Percentiles rank a stretch among this genome's conserved stretches.
Evolutionary conservation across 2,329 filamentous ascomycete species (phyloP).

Genomic region (Hansfordia pulvinata): DNA sequence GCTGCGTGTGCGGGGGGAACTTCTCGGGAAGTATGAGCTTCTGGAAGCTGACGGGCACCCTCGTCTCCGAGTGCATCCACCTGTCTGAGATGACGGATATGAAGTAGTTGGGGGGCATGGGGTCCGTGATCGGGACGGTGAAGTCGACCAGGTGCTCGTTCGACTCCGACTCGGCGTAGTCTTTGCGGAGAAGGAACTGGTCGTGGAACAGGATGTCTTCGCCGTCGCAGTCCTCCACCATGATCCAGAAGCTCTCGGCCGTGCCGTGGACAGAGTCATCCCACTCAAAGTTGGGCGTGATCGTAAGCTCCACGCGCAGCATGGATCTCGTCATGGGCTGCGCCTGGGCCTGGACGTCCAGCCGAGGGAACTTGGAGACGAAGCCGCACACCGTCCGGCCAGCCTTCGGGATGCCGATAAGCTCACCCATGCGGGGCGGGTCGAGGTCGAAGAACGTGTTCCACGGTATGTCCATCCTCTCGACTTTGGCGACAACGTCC

Average conservation of each 20-base stretch:
- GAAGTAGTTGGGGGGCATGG: constrained; percentile 98
- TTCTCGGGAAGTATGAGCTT: constrained; percentile 90
- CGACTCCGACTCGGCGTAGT: constrained; percentile 72
- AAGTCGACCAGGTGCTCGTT: constrained; percentile 95
- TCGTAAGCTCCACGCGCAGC: constrained; percentile 77
- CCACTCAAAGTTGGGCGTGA: constrained; percentile 93
- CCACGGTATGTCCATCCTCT: constrained; percentile 92
- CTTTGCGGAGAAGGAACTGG: constrained; percentile 79
- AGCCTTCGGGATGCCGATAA: constrained; percentile 79
- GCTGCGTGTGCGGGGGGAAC: constrained; percentile 84
- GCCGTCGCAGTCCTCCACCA: constrained; percentile 94
- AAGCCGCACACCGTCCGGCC: constrained; percentile 75
- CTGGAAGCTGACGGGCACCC: constrained; percentile 84
- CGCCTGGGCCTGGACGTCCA: constrained; percentile 86
- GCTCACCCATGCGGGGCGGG: constrained; percentile 88
- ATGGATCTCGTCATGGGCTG: constrained; percentile 92
- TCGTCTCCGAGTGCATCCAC: constrained; percentile 97
- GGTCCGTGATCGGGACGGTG: constrained; percentile 90
- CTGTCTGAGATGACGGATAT: constrained; percentile 87
- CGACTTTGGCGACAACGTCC: constrained; percentile 83
- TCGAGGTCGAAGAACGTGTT: constrained; percentile 90
- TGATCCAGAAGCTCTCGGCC: constrained; percentile 90
- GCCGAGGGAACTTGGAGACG: constrained; percentile 81
- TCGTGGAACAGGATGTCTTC: constrained; percentile 94
- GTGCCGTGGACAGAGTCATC: constrained; percentile 78